Percentiles rank a stretch among this genome's conserved stretches.
Evolutionary conservation across 148 eudicot genomes (phyloP).

Genomic region (Mesembryanthemum crystallinum): DNA sequence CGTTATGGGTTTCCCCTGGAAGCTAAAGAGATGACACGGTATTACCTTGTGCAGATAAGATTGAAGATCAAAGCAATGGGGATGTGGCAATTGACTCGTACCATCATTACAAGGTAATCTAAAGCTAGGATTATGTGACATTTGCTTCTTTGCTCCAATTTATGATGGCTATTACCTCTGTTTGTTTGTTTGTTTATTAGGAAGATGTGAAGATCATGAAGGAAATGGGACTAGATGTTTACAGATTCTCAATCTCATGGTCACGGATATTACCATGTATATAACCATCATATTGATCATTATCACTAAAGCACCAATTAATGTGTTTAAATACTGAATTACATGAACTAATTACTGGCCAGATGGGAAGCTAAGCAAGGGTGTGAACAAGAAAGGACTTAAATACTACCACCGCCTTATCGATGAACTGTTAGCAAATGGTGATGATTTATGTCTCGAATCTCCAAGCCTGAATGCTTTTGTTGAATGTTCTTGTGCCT

Average conservation of each 20-base stretch:
- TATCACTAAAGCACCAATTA: not conserved
- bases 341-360: not conserved
- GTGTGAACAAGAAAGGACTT: constrained; percentile 45
- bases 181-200: constrained; percentile 12
- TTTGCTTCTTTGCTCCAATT: not conserved
- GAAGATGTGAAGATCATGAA: constrained; percentile 42
- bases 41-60: constrained; percentile 29
- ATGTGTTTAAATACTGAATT: not conserved
- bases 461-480: not conserved
- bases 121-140: not conserved
- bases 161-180: not conserved
- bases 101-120: constrained; percentile 36
- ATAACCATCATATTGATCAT: not conserved
- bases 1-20: not conserved
- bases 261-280: constrained; percentile 38
- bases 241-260: constrained; percentile 47
- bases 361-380: constrained; percentile 41
- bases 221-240: constrained; percentile 37
- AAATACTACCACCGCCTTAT: constrained; percentile 44
- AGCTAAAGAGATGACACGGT: not conserved
- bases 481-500: not conserved
- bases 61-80: constrained; percentile 35
- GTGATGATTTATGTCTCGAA: constrained; percentile 16
- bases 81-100: constrained; percentile 36
- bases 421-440: constrained; percentile 40